A percentile compares a stretch with the other conserved stretches of the same genome.
phyloP scores from a whole-genome alignment of 345 rosid genomes.

The Eucalyptus viminalis region DNA sequence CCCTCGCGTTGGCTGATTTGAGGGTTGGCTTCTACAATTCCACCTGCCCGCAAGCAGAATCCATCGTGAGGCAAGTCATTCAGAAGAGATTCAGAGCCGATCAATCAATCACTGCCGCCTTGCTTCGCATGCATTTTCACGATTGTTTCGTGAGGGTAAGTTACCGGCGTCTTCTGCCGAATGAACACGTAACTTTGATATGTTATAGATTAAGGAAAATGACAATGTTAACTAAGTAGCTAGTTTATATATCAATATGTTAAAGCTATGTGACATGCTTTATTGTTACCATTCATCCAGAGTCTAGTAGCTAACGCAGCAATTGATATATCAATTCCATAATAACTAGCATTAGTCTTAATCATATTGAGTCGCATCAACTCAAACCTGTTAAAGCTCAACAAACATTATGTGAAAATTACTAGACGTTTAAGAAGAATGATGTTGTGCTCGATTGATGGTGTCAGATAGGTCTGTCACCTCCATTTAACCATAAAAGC shows the following conservation, averaged over 20 bases:
- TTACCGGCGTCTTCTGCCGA: neutral
- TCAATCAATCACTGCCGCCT: constrained; percentile 38
- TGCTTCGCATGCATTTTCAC: constrained; percentile 89
- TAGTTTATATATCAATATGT: neutral
- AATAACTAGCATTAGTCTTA: neutral
- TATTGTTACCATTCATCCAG: neutral
- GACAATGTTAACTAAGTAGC: neutral
- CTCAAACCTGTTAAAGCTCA: neutral
- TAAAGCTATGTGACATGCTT: neutral
- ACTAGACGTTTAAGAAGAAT: neutral
- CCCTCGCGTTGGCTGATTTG: constrained; percentile 14
- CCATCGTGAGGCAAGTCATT: constrained; percentile 28
- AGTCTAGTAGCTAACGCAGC: neutral
- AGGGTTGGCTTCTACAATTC: constrained; percentile 41
- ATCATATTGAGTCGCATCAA: neutral
- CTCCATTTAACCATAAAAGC: neutral
- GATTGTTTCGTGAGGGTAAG: constrained; percentile 71
- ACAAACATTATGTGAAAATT: neutral
- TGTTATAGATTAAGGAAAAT: neutral
- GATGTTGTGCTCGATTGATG: neutral
- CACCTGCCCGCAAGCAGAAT: constrained; percentile 56
- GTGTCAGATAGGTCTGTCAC: neutral
- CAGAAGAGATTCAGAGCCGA: constrained; percentile 19
- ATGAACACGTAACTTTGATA: neutral
- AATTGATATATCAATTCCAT: neutral